Evolutionary conservation across 805 yeast species (phyloP), one percentile per base, ranked within the genome.

Genomic region (Suhomyces sp.): DNA sequence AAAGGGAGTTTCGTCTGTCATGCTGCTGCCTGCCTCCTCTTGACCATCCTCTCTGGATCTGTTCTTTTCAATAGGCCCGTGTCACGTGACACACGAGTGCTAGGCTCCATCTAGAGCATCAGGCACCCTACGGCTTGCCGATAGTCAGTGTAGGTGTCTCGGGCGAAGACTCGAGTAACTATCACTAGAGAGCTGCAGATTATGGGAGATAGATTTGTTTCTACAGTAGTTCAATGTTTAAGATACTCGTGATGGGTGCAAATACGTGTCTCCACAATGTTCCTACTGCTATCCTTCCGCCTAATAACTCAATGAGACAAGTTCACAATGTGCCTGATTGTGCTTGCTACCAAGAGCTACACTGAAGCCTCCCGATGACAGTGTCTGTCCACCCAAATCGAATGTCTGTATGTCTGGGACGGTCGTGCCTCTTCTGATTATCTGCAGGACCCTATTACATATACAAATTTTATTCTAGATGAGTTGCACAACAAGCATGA

Each of bases 1-100:
- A 65, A 94, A 91, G 22, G 35, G 35, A 6, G 52, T 19, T 37
- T 52, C 56, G 27, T 53, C 53, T 12, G 47, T 25, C 55, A 52
- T 52, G 48, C 17, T 40, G 41, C 17, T 13, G 35, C 13, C 17
- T 13, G 35, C 13, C 22, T 37, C 19, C 19, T 37, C 13, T 37
- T 2, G 6, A 37, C 13, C 41, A 17, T 19, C 20, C 9, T 17
- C 19, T 17, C n/a, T 31, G 15, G 40, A 10, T 37, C n/a, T 7
- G 13, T 4, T n/a, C 41, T 37, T 37, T 37, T 37, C 19, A 9
- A 27, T 5, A 6, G 31, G 24, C 24, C 4, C 5, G 12, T 15
- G 22, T 37, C 41, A 37, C 41, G 41, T 37, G 41, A 10, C 0
- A 19, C 9, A 17, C 9, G 22, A 8, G 35, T 27, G 5, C 31